A percentile compares a stretch with the other conserved stretches of the same genome.
phyloP scores from a whole-genome alignment of 495 filamentous ascomycete genomes.

The Podospora australis region DNA sequence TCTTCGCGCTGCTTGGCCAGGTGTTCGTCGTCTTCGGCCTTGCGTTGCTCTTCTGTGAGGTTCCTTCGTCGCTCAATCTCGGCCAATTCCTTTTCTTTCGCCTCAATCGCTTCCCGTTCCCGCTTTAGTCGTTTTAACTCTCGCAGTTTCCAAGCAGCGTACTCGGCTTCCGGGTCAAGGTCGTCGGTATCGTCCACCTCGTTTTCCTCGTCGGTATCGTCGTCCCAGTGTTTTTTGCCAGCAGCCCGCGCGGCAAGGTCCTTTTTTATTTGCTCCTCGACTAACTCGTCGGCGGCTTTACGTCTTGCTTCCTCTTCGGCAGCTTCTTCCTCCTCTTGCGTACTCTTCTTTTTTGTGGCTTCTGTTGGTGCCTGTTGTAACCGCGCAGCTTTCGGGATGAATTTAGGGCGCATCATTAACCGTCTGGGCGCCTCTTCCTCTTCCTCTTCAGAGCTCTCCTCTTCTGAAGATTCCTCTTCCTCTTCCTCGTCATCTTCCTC shows the following conservation, averaged over 20 bases:
- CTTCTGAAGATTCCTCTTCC: conserved; percentile 32
- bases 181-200: conserved; percentile 85
- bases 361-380: too few relatives aligned
- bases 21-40: conserved; percentile 76
- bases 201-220: conserved; percentile 63
- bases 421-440: conserved; percentile 65
- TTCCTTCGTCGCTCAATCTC: conserved; percentile 86
- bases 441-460: conserved; percentile 55
- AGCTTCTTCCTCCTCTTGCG: conserved; percentile 37
- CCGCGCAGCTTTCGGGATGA: conserved; percentile 82
- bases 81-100: conserved; percentile 73
- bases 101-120: conserved; percentile 77
- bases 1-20: conserved; percentile 78
- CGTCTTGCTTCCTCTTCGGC: conserved; percentile 42
- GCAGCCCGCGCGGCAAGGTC: conserved; percentile 67
- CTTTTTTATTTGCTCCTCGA: conserved; percentile 83
- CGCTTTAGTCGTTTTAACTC: conserved; percentile 84
- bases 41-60: conserved; percentile 79
- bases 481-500: conserved; percentile 45
- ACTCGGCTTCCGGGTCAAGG: conserved; percentile 81
- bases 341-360: conserved; percentile 22
- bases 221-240: conserved; percentile 80
- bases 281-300: conserved; percentile 64
- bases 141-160: conserved; percentile 87
- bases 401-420: conserved; percentile 79